Base-by-base conservation (phyloP, 441 rosid species). In the Euphorbia schlechtendalii region DNA sequence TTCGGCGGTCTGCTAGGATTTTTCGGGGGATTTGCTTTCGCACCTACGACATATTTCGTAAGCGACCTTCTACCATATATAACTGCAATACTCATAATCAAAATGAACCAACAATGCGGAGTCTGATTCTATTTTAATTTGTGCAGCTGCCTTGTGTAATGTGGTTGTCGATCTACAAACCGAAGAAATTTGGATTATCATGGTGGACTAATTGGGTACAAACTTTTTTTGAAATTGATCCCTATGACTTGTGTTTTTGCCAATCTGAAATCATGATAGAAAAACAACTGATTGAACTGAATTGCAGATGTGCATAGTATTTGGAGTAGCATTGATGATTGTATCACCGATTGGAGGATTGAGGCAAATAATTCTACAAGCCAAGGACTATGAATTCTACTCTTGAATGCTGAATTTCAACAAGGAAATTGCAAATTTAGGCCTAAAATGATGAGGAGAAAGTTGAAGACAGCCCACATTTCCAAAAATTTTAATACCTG, bases 11-110 rank as follows among this genome's bases (percentile, higher is more conserved):
- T 90, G 40, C 86, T 88, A 3, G 92, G 96, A 5, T 88, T 90
- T 79, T 86, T 90, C 0, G 97, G 96, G 76, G 97, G 96, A 62
- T 82, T 88, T 57, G 94, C 97, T 25, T 86, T 90, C 12, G 92
- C 96, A 55, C 94, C 94, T 40, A 85, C 94, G 38, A 78, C 92
- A 15, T 90, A 85, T 75, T 90, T 69, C 22, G 97, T 88, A 51
- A 51, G 81, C 78, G 76, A 46, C 25, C 15, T 5, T 5, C 49
- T 45, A 45, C 49, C n/a, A n/a, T n/a, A n/a, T 6, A 10, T 45
- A 15, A 45, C 49, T 15, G 49, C 32, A 54, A 10, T 27, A 25
- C 36, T 14, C 27, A 1, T 56, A 25, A 8, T 4, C 1, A 51
- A 18, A 51, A 51, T 8, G 1, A 51, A 51, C 4, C 3, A 20